Evolutionary conservation across 2,329 filamentous ascomycete genomes (phyloP).

Genomic region (Pyrenophora seminiperda): DNA sequence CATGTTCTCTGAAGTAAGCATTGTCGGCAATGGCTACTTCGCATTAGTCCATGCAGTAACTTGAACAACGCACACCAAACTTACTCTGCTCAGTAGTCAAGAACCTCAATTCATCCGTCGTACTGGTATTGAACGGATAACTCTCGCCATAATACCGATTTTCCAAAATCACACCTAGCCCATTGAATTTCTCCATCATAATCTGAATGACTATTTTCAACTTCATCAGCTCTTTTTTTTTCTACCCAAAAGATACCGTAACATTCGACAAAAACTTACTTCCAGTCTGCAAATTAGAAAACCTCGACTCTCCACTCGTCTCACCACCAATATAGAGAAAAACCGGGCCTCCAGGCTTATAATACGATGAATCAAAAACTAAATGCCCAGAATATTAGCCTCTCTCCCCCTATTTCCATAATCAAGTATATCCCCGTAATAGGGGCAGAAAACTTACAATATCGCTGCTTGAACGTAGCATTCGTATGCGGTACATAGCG

Average conservation of each 20-base stretch:
- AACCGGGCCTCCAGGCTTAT: conserved; percentile 60
- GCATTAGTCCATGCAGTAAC: neutral
- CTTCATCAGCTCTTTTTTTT: neutral
- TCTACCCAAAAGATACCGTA: too few relatives aligned
- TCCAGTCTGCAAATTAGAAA: conserved; percentile 51
- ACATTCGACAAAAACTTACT: conserved; percentile 29
- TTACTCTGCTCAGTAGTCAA: conserved; percentile 57
- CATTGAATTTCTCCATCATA: conserved; percentile 59
- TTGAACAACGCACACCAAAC: neutral
- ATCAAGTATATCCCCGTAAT: too few relatives aligned
- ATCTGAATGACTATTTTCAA: conserved; percentile 55
- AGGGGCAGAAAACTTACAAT: conserved; percentile 39
- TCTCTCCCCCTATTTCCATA: too few relatives aligned
- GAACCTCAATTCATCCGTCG: conserved; percentile 57
- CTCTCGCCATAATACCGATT: conserved; percentile 59
- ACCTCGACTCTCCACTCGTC: conserved; percentile 45
- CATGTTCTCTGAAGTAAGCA: conserved; percentile 58
- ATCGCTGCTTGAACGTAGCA: conserved; percentile 61
- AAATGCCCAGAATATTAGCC: neutral
- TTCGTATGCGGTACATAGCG: conserved; percentile 51
- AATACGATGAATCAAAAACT: conserved; percentile 59
- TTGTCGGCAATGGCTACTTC: conserved; percentile 55
- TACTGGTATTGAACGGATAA: conserved; percentile 55
- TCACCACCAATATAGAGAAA: conserved; percentile 58
- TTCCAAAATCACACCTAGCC: conserved; percentile 60